phyloP scores from a whole-genome alignment of 2,329 filamentous ascomycete genomes.

The Apiospora hydei region DNA sequence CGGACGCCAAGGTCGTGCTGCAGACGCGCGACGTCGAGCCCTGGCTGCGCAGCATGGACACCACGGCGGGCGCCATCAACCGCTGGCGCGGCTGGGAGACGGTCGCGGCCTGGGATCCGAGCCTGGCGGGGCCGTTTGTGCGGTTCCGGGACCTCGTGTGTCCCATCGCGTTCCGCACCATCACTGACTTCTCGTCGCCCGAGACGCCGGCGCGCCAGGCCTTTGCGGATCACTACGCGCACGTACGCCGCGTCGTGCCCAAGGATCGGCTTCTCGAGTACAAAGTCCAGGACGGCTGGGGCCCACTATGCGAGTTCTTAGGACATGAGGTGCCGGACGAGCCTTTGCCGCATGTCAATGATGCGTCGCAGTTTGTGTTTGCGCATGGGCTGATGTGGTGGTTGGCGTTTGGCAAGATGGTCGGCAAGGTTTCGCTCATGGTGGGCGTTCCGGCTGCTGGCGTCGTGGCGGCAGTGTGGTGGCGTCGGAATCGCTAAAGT shows the following conservation, averaged over 20 bases:
- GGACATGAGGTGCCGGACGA: slow-evolving; percentile 43
- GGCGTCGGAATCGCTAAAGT: neutral
- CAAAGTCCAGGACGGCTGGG: slow-evolving; percentile 45
- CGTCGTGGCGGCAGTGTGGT: neutral
- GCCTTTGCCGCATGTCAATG: slow-evolving; percentile 56
- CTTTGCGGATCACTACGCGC: slow-evolving; percentile 52
- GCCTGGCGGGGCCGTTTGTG: slow-evolving; percentile 68
- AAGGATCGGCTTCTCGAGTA: slow-evolving; percentile 42
- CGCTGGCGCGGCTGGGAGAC: slow-evolving; percentile 63
- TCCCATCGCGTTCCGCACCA: slow-evolving; percentile 51
- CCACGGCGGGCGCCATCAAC: slow-evolving; percentile 60
- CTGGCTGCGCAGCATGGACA: neutral
- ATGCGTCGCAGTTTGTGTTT: slow-evolving; percentile 37
- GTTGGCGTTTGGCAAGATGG: slow-evolving; percentile 12
- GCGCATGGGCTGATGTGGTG: slow-evolving; percentile 11
- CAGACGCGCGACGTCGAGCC: slow-evolving; percentile 15
- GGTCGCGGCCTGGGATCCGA: slow-evolving; percentile 61
- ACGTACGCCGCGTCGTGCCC: slow-evolving; percentile 40
- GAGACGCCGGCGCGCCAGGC: slow-evolving; percentile 62
- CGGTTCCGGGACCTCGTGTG: slow-evolving; percentile 76
- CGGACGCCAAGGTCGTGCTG: slow-evolving; percentile 21
- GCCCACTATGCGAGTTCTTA: slow-evolving; percentile 46
- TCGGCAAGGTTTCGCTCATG: slow-evolving; percentile 18
- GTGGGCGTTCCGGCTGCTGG: neutral
- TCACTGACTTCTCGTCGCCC: neutral